Evolutionary conservation across 2,329 filamentous ascomycete genomes (phyloP), one percentile per base, ranked within the genome.

Genomic region (Fusarium caatingaense): DNA sequence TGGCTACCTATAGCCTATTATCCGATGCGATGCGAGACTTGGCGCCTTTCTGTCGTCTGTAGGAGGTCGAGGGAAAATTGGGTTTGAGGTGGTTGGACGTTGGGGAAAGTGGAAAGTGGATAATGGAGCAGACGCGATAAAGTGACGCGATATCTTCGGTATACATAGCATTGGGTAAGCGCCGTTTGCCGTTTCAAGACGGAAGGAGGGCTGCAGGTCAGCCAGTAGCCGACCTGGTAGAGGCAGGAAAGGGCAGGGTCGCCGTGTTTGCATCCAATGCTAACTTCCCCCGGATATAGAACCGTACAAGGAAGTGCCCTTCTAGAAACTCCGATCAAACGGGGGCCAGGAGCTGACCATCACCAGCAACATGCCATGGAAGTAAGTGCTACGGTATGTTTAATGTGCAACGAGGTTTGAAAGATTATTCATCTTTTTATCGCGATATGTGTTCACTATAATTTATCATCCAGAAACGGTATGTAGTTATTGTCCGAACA

Each of bases 191-290:
- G 62, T 60, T 65, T 60, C 60, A 65, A 53, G 40, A 23, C 16
- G 28, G 40, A 46, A 51, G 37, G 45, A 28, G 30, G 25, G 49
- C 34, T 37, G 48, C n/a, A 23, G 28, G 41, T 15, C 41, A 21
- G 15, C 9, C 41, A 44, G 20, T 44, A 16, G 34, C 49, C 9
- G 32, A 60, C 30, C 16, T 50, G 23, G 34, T 37, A 37, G n/a
- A 45, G 56, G 45, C 34, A 42, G 53, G 32, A 46, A 42, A 32
- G 20, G 32, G 25, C 37, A 49, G 41, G 45, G 25, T 44, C 44
- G 41, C 32, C 44, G 49, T 48, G 67, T 37, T 64, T 64, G 48
- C 58, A 71, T 60, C 64, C 34, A 37, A 37, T 37, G 34, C 28
- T 47, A 48, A 41, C 21, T 44, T 46, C 56, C 56, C 46, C 55